These are phyloP conservation scores for Hsuehochloa calcarea DNA, from an alignment of 176 grass and related monocot genomes.

Conservation along the genomic window DNA sequence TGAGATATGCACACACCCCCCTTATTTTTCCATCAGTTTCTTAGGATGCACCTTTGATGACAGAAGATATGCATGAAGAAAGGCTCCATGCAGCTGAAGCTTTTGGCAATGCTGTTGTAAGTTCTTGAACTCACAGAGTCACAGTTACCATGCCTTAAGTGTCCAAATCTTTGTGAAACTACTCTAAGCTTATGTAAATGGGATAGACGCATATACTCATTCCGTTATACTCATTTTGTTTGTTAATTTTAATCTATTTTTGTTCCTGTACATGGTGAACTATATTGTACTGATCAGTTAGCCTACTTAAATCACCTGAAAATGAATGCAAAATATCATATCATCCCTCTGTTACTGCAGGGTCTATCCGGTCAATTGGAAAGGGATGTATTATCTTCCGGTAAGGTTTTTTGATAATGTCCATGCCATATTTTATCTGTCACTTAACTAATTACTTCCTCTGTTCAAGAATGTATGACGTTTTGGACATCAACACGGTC, in stretches of 20 bases:
- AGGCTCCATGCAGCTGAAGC: constrained; percentile 83
- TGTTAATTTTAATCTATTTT: not conserved
- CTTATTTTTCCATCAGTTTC: constrained; percentile 53
- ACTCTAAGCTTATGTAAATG: not conserved
- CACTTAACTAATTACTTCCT: not conserved
- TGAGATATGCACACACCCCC: not conserved
- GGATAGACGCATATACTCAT: not conserved
- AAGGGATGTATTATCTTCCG: constrained; percentile 85
- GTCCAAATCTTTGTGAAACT: not conserved
- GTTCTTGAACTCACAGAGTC: constrained; percentile 25
- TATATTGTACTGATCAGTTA: constrained; percentile 5
- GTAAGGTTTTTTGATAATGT: constrained; percentile 45
- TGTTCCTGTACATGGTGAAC: not conserved
- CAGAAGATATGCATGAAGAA: constrained; percentile 99
- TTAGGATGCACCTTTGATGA: constrained; percentile 94
- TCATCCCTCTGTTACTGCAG: constrained; percentile 51
- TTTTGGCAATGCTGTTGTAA: constrained; percentile 79
- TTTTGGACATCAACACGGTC: no score
- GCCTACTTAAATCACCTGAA: constrained; percentile 23
- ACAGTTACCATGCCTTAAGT: not conserved
- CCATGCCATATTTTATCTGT: not conserved
- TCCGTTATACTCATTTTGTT: not conserved
- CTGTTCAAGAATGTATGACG: no score
- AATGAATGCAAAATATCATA: constrained; percentile 22
- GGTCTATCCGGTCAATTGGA: constrained; percentile 89